Conservation (phyloP, 345 rosid species). For the Cardamine resedifolia region DNA sequence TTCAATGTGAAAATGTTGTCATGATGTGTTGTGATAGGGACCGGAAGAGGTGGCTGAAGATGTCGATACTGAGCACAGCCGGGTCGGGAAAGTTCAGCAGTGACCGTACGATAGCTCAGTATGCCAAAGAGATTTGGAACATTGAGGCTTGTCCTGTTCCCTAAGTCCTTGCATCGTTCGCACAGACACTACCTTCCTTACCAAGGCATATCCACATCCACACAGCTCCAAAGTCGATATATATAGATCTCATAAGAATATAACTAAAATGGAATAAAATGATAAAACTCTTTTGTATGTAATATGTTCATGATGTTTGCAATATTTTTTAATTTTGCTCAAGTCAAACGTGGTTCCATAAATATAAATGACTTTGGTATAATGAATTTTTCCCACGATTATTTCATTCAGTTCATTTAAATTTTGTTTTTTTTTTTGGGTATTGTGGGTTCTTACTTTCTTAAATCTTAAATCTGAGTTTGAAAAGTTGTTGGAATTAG, state of each 20-base stretch:
- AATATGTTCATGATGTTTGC: slow-evolving; percentile 7
- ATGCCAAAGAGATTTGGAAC: slow-evolving; percentile 92
- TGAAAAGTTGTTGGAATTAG: too few species aligned
- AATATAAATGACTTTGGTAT: background rate
- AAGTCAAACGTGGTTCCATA: slow-evolving; percentile 1
- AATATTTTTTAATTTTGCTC: background rate
- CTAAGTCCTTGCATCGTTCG: slow-evolving; percentile 18
- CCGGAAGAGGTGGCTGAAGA: slow-evolving; percentile 72
- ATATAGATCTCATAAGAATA: slow-evolving; percentile 9
- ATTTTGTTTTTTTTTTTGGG: too few species aligned
- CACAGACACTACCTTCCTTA: background rate
- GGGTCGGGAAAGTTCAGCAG: slow-evolving; percentile 94
- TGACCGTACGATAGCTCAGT: slow-evolving; percentile 82
- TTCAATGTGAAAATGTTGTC: background rate
- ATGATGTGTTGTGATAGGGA: slow-evolving; percentile 53
- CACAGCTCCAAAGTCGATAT: background rate
- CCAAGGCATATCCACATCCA: slow-evolving; percentile 18
- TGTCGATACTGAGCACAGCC: slow-evolving; percentile 92
- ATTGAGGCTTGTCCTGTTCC: slow-evolving; percentile 74
- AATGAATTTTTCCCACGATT: too few species aligned
- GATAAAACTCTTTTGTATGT: slow-evolving; percentile 5
- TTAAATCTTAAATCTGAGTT: too few species aligned
- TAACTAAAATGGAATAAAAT: slow-evolving; percentile 24
- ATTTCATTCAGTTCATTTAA: too few species aligned
- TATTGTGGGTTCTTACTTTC: too few species aligned